These are phyloP conservation scores for Grifola frondosa DNA, from an alignment of 1,284 basidiomycete genomes.

Conservation along the genomic window DNA sequence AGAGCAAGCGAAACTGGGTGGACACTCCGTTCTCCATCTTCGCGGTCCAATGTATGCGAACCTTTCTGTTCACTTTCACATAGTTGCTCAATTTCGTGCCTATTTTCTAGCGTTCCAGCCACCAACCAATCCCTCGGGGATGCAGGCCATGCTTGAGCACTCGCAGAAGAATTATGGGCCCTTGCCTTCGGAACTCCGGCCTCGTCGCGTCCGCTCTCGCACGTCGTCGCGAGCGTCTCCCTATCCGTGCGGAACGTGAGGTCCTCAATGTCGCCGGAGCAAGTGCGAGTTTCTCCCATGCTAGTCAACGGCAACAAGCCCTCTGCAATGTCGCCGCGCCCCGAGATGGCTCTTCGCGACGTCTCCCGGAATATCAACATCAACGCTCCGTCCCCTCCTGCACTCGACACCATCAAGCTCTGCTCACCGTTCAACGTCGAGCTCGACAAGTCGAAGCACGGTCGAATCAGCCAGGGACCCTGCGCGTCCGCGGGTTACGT, in stretches of 20 bases:
- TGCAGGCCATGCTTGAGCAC: slow-evolving; percentile 71
- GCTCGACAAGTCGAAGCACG: slow-evolving; percentile 25
- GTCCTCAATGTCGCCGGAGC: slow-evolving; percentile 43
- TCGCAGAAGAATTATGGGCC: slow-evolving; percentile 69
- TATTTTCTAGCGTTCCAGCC: slow-evolving; percentile 62
- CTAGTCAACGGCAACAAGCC: slow-evolving; percentile 17
- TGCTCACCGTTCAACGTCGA: slow-evolving; percentile 40
- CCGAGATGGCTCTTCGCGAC: slow-evolving; percentile 21
- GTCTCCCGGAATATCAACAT: slow-evolving; percentile 39
- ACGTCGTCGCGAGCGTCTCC: slow-evolving; percentile 70
- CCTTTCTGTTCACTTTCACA: too few species aligned
- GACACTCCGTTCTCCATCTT: slow-evolving; percentile 75
- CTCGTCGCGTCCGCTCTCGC: slow-evolving; percentile 58
- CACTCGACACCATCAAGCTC: slow-evolving; percentile 40
- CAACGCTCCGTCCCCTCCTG: slow-evolving; percentile 33
- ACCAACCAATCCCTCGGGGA: slow-evolving; percentile 59
- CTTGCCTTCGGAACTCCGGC: slow-evolving; percentile 65
- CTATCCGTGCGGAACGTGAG: slow-evolving; percentile 57
- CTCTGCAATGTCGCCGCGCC: slow-evolving; percentile 13
- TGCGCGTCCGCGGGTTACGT: slow-evolving; percentile 52
- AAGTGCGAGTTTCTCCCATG: slow-evolving; percentile 27
- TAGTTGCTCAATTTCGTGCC: not conserved
- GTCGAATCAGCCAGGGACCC: slow-evolving; percentile 28
- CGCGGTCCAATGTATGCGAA: slow-evolving; percentile 65
- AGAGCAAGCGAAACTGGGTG: slow-evolving; percentile 63